Base-by-base conservation (phyloP, 2,329 filamentous ascomycete species). In the Elsinoe ampelina region DNA sequence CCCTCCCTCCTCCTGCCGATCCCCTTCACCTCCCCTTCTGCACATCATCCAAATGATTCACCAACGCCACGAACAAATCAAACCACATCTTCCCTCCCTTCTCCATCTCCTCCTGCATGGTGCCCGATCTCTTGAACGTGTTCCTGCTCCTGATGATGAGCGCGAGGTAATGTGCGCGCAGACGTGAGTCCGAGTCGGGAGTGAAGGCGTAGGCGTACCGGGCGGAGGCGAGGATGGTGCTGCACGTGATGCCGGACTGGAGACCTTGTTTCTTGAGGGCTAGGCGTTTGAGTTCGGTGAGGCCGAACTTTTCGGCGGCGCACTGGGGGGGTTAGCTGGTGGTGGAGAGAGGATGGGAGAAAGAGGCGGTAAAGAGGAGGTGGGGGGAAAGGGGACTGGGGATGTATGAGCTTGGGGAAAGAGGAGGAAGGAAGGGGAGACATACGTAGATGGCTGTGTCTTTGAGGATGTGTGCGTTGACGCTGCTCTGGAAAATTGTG, bases 61-160 rank as follows among this genome's bases (percentile, higher is more conserved):
- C 90, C 73, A 95, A 82, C 15, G 91, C 89, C 52, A 95, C 91
- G 69, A 95, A 96, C 43, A 95, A 77, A 68, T 95, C 91, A 68
- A 95, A 96, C 75, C 95, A 95, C 58, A 95, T 77, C 66, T 87
- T 87, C 55, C 89, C 89, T 26, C 91, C 91, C 60, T 83, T 82
- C 70, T 87, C 87, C 90, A 96, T 95, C 75, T 95, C 90, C 63
- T 88, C 82, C 73, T 95, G 91, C 90, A 95, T 95, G 2, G 90
- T 95, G 56, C 90, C 89, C 71, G 89, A 95, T 57, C 89, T 80
- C 78, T 95, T 95, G 74, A 96, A 95, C 1, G 89, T 95, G 67
- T 82, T 81, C 63, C 91, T 82, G 64, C 86, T 89, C 62, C 90
- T 84, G 68, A 95, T 95, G 72, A 95, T 95, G 67, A 95, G 82